A percentile compares a stretch with the other conserved stretches of the same genome.
Evolutionary conservation across 495 filamentous ascomycete species (phyloP).

Genomic region (Neurospora sp.): DNA sequence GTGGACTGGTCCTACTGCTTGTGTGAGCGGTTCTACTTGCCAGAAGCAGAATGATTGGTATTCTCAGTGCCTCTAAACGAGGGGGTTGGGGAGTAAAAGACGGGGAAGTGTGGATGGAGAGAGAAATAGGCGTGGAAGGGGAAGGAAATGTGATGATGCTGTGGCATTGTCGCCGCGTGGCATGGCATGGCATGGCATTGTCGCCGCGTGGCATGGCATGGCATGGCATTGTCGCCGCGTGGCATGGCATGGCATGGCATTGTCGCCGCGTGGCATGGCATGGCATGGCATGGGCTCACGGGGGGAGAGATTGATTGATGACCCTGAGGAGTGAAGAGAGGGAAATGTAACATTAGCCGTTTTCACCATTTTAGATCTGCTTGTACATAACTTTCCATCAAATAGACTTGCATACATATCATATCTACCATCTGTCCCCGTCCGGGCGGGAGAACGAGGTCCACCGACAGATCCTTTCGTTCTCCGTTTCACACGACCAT

Average conservation of each 20-base stretch:
- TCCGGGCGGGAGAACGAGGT: conserved; percentile 29
- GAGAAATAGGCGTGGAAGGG: background rate
- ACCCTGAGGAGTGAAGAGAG: background rate
- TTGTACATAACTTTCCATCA: background rate
- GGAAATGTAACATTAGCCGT: background rate
- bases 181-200: background rate
- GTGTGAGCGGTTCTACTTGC: conserved; percentile 37
- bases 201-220: no score
- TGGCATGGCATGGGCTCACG: background rate
- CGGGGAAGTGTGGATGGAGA: background rate
- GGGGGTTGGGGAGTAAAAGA: no score
- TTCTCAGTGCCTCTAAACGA: background rate
- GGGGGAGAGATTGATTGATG: background rate
- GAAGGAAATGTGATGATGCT: background rate
- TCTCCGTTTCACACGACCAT: conserved; percentile 40
- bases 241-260: no score
- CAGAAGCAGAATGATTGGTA: conserved; percentile 39
- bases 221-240: no score
- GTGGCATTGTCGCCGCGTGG: background rate
- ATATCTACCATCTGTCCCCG: no score
- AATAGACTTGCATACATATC: background rate
- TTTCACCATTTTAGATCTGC: background rate
- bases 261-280: no score
- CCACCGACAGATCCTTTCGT: conserved; percentile 32
- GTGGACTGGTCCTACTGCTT: conserved; percentile 38